Evolutionary conservation across 2,329 filamentous ascomycete species (phyloP).

Genomic region (Akanthomyces uredinophilus): DNA sequence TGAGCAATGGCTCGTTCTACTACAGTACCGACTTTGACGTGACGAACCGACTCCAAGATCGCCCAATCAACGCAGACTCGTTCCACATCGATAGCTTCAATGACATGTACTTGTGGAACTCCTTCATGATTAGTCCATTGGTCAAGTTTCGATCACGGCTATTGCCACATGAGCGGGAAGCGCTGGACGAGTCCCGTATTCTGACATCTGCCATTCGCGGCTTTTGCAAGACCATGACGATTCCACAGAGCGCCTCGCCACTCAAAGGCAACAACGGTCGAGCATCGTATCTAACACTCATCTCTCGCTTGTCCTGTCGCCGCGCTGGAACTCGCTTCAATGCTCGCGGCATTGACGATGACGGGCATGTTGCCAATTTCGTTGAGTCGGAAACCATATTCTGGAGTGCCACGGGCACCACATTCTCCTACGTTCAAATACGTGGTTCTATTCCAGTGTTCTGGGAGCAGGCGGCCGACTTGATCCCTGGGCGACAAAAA

Average conservation of each 20-base stretch:
- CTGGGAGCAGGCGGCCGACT: constrained; percentile 88
- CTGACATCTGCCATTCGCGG: constrained; percentile 91
- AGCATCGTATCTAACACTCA: constrained; percentile 80
- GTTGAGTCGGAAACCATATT: constrained; percentile 96
- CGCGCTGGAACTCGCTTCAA: constrained; percentile 95
- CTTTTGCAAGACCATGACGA: constrained; percentile 80
- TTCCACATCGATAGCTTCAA: constrained; percentile 93
- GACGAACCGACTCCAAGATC: constrained; percentile 86
- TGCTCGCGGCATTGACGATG: constrained; percentile 93
- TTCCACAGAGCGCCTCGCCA: constrained; percentile 72
- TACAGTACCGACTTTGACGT: constrained; percentile 98
- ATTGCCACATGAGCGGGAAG: constrained; percentile 65
- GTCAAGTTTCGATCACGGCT: constrained; percentile 83
- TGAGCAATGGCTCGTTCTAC: constrained; percentile 93
- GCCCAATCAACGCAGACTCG: constrained; percentile 67
- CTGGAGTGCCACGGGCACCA: constrained; percentile 70
- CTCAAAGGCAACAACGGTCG: constrained; percentile 64
- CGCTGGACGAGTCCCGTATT: constrained; percentile 80
- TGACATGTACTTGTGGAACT: constrained; percentile 93
- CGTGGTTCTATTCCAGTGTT: constrained; percentile 92
- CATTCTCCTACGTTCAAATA: constrained; percentile 91
- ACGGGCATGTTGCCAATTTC: constrained; percentile 96
- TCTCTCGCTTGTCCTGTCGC: constrained; percentile 84
- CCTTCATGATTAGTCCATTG: constrained; percentile 93
- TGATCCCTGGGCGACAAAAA: constrained; percentile 90